Percentiles rank a stretch among this genome's conserved stretches.
Evolutionary conservation across 1,139 yeast species (phyloP).

Genomic region (Tardiomyces blankii): DNA sequence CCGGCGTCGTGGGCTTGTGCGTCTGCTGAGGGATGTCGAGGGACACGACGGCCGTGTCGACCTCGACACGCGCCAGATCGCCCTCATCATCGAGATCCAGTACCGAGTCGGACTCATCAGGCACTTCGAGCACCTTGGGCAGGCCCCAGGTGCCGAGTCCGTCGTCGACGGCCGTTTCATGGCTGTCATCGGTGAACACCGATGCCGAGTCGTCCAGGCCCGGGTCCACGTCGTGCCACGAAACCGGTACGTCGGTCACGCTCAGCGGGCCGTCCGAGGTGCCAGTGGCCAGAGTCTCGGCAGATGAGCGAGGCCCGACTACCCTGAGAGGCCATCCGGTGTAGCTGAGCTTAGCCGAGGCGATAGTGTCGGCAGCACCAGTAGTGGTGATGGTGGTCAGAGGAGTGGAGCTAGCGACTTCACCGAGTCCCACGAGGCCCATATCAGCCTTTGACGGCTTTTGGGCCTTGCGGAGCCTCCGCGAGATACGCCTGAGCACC

Average conservation of each 20-base stretch:
- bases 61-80: constrained; percentile 1
- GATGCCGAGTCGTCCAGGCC: not conserved
- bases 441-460: not conserved
- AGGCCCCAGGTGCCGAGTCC: constrained; percentile 19
- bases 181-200: constrained; percentile 3
- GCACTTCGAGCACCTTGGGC: constrained; percentile 13
- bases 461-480: not conserved
- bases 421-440: constrained; percentile 3
- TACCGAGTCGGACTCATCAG: constrained; percentile 6
- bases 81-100: constrained; percentile 5
- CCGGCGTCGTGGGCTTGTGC: not conserved
- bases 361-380: not conserved
- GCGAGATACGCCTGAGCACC: not conserved
- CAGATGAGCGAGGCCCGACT: not conserved
- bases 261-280: not conserved
- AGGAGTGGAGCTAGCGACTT: constrained; percentile 3
- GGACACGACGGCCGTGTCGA: not conserved
- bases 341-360: not conserved
- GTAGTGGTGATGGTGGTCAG: not conserved
- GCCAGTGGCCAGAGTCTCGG: not conserved
- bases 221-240: not conserved
- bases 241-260: not conserved
- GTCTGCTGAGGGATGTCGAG: not conserved
- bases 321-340: not conserved
- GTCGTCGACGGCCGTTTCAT: constrained; percentile 10